These are phyloP conservation scores for Tricholoma terreum DNA, from an alignment of 768 basidiomycete species.

Conservation along the genomic window DNA sequence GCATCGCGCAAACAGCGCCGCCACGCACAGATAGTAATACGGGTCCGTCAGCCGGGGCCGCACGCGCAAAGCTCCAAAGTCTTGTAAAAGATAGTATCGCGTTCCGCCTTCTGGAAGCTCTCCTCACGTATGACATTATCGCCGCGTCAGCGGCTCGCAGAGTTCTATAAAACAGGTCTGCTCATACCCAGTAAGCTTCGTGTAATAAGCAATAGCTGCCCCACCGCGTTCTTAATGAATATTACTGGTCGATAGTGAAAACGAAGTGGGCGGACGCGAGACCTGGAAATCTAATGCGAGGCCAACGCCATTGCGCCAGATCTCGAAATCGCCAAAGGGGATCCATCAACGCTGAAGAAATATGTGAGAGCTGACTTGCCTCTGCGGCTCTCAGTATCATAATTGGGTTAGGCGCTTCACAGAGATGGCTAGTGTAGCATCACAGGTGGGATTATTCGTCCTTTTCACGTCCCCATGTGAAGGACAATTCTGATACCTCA, in stretches of 20 bases:
- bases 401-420: neutral
- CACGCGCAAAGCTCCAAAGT: too few species aligned
- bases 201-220: neutral
- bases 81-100: too few species aligned
- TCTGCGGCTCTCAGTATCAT: neutral
- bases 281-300: neutral
- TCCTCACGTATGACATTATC: too few species aligned
- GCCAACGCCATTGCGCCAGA: neutral
- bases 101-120: too few species aligned
- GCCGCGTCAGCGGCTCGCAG: too few species aligned
- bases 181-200: neutral
- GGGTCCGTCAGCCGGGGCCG: too few species aligned
- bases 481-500: neutral
- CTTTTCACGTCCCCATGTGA: neutral
- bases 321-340: neutral
- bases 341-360: neutral
- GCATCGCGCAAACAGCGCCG: too few species aligned
- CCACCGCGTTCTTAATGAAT: neutral
- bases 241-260: neutral
- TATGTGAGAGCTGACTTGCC: neutral
- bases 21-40: too few species aligned
- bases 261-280: neutral
- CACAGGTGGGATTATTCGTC: neutral
- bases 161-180: conserved; percentile 1
- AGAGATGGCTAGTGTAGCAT: neutral